Percentiles rank a stretch among this genome's conserved stretches.
phyloP scores from a whole-genome alignment of 176 grass and related monocot genomes.

The Musa acuminata region DNA sequence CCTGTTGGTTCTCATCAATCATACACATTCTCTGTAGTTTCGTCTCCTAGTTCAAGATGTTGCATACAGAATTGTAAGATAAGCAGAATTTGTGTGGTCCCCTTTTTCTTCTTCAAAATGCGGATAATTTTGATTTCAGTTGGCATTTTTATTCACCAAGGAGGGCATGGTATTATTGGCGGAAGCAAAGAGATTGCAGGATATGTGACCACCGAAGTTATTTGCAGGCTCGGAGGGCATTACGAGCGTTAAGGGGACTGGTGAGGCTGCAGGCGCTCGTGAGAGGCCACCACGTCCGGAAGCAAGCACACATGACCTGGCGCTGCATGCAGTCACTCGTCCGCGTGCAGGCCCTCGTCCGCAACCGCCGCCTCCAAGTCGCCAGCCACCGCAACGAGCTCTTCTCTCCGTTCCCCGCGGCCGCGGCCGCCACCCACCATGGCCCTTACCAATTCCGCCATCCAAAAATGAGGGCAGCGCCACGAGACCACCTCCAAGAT shows the following conservation, averaged over 20 bases:
- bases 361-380: slow-evolving; percentile 8
- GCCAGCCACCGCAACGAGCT: background rate
- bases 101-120: too few species aligned
- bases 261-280: slow-evolving; percentile 21
- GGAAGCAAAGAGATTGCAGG: too few species aligned
- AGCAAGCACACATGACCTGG: slow-evolving; percentile 15
- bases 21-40: too few species aligned
- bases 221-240: slow-evolving; percentile 11
- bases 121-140: too few species aligned
- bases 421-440: background rate
- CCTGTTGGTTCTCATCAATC: too few species aligned
- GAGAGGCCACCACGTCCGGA: slow-evolving; percentile 19
- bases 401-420: background rate
- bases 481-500: background rate
- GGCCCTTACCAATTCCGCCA: background rate
- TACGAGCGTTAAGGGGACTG: slow-evolving; percentile 2
- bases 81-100: too few species aligned
- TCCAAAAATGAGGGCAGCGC: background rate
- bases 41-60: too few species aligned
- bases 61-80: too few species aligned
- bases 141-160: too few species aligned
- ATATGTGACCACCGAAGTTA: too few species aligned
- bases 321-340: slow-evolving; percentile 23
- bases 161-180: too few species aligned
- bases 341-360: slow-evolving; percentile 17